A percentile compares a stretch with the other conserved stretches of the same genome.
These are phyloP conservation scores for Phragmites australis DNA, from an alignment of 176 grass and related monocot genomes.

Conservation along the genomic window DNA sequence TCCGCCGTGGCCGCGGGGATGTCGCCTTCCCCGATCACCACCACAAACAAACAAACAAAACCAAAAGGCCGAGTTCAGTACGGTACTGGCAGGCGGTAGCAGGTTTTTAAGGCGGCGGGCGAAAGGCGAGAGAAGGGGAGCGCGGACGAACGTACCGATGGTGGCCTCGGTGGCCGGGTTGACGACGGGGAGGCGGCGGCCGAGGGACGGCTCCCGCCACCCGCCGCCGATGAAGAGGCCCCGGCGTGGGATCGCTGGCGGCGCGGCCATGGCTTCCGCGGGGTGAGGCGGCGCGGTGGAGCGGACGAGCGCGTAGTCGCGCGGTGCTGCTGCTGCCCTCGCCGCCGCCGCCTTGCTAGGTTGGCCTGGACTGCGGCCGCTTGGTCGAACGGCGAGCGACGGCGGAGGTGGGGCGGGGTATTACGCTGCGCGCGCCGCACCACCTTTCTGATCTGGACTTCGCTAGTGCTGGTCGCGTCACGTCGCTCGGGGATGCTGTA, in stretches of 20 bases:
- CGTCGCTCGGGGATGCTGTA: not conserved
- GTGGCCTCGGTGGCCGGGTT: constrained; percentile 80
- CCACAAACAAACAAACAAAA: not conserved
- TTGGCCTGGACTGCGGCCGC: not conserved
- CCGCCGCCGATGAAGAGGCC: constrained; percentile 81
- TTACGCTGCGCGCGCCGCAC: not conserved
- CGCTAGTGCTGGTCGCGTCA: constrained; percentile 5
- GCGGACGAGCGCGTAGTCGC: not conserved
- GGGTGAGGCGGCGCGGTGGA: not conserved
- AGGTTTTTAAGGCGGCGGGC: not conserved
- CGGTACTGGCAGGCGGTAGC: not conserved
- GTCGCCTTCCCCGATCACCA: constrained; percentile 55
- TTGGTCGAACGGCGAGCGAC: not conserved
- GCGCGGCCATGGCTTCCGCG: constrained; percentile 32
- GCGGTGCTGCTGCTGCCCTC: not conserved
- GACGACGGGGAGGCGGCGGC: constrained; percentile 75
- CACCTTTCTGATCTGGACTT: constrained; percentile 25
- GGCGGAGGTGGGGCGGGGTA: not conserved
- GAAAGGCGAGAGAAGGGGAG: not conserved
- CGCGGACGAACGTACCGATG: constrained; percentile 50
- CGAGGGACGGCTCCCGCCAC: constrained; percentile 68
- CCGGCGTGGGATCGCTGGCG: constrained; percentile 55
- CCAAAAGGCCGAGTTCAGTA: constrained; percentile 5
- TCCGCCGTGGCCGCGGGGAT: constrained; percentile 85
- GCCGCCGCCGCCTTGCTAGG: not conserved